Conservation (phyloP, 176 grass and related monocot species). For the Cenchrus fungigraminus region DNA sequence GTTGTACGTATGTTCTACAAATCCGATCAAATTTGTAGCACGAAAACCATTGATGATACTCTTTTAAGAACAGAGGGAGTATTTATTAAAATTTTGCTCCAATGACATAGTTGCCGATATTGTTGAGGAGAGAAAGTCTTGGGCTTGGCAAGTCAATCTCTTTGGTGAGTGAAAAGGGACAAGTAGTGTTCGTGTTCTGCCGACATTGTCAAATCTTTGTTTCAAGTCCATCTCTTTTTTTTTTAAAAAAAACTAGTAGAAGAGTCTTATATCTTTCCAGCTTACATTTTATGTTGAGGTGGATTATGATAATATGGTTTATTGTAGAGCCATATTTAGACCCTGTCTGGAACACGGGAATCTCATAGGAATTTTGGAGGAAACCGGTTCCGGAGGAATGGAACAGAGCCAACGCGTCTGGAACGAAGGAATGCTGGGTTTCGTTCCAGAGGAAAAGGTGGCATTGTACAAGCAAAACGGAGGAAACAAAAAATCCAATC, state of each 20-base stretch:
- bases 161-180: background rate
- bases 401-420: too few relatives aligned
- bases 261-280: background rate
- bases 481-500: too few relatives aligned
- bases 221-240: background rate
- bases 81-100: conserved; percentile 4
- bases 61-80: too few relatives aligned
- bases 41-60: too few relatives aligned
- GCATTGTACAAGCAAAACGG: too few relatives aligned
- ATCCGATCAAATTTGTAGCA: too few relatives aligned
- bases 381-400: too few relatives aligned
- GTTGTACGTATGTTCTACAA: too few relatives aligned
- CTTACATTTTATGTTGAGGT: background rate
- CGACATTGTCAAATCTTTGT: background rate
- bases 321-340: background rate
- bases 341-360: too few relatives aligned
- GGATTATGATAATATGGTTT: background rate
- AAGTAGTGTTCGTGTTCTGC: background rate
- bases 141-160: conserved; percentile 5
- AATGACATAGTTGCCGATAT: background rate
- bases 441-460: too few relatives aligned
- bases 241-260: background rate
- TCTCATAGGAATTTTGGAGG: too few relatives aligned
- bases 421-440: too few relatives aligned
- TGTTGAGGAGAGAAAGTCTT: conserved; percentile 29